These are phyloP conservation scores for Hypoxylon lienhwacheense DNA, from an alignment of 495 filamentous ascomycete species.

Conservation along the genomic window DNA sequence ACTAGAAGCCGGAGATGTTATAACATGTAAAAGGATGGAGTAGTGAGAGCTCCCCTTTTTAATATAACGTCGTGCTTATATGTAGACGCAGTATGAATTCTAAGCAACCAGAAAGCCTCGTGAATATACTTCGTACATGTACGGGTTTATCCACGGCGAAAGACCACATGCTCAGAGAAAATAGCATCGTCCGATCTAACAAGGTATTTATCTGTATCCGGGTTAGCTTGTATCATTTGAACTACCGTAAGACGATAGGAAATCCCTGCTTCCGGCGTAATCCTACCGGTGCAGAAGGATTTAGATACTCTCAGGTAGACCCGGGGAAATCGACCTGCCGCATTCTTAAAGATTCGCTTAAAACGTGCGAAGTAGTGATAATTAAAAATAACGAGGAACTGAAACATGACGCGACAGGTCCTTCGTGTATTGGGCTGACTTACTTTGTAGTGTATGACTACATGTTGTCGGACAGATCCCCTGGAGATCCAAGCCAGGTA, in stretches of 20 bases:
- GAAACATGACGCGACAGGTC: slow-evolving; percentile 25
- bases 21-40: no score
- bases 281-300: background rate
- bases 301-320: slow-evolving; percentile 5
- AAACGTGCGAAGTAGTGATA: background rate
- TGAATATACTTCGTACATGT: no score
- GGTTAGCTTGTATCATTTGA: background rate
- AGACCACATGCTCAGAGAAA: no score
- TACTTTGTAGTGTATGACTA: no score
- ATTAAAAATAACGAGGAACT: slow-evolving; percentile 6
- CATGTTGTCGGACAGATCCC: no score
- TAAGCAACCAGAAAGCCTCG: no score
- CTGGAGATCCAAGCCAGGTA: no score
- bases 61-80: no score
- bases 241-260: slow-evolving; percentile 4
- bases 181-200: slow-evolving; percentile 5
- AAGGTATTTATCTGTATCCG: background rate
- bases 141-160: no score
- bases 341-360: slow-evolving; percentile 12
- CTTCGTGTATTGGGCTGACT: slow-evolving; percentile 5
- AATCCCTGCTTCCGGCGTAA: background rate
- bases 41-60: no score
- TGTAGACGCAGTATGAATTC: no score
- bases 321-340: slow-evolving; percentile 17
- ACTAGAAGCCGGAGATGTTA: no score